phyloP scores from a whole-genome alignment of 192 early-diverging fungal genomes.

The Funneliformis mosseae region DNA sequence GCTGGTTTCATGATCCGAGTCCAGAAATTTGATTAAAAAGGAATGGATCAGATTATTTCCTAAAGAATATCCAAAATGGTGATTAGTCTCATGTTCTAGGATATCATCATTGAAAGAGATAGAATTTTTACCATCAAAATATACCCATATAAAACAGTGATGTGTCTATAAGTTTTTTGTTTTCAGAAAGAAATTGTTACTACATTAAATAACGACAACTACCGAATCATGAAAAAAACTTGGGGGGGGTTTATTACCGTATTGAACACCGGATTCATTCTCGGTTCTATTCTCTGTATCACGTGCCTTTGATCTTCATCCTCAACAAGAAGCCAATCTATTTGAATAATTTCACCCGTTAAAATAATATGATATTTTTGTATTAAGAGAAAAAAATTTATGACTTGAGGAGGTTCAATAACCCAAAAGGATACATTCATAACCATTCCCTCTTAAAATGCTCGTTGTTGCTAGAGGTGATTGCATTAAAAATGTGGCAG shows the following conservation, averaged over 20 bases:
- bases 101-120: not conserved
- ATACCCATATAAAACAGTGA: conserved; percentile 82
- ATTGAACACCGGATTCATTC: conserved; percentile 81
- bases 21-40: conserved; percentile 71
- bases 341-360: conserved; percentile 11
- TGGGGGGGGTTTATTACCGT: too few relatives aligned
- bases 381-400: not conserved
- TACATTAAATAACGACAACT: not conserved
- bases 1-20: conserved; percentile 48
- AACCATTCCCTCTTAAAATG: conserved; percentile 3
- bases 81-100: not conserved
- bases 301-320: conserved; percentile 48
- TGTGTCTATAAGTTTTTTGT: not conserved
- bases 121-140: conserved; percentile 54
- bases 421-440: conserved; percentile 23
- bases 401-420: not conserved
- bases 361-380: not conserved
- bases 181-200: not conserved
- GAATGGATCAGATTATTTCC: conserved; percentile 59
- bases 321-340: conserved; percentile 60
- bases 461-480: conserved; percentile 31
- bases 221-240: not conserved
- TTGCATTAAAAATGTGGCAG: conserved; percentile 57
- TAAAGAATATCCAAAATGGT: not conserved
- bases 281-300: conserved; percentile 65